Evolutionary conservation across 2,329 filamentous ascomycete genomes (phyloP).

Genomic region (Clonostachys rosea): DNA sequence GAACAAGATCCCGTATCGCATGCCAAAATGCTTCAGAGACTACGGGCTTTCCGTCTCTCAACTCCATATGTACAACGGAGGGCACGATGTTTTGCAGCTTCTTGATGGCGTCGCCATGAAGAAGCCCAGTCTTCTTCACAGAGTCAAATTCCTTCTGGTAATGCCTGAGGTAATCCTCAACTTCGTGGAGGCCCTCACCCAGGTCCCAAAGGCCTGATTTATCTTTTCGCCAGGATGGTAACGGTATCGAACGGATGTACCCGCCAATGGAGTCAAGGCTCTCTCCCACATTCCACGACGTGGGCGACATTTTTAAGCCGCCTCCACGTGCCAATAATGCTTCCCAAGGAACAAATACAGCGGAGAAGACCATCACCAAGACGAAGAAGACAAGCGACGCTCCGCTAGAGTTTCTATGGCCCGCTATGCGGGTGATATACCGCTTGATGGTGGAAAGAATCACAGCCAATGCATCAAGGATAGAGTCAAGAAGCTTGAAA

Average conservation of each 20-base stretch:
- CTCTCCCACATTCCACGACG: too few species aligned
- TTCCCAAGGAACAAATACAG: too few species aligned
- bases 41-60: slow-evolving; percentile 42
- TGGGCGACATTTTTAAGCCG: too few species aligned
- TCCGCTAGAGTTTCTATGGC: too few species aligned
- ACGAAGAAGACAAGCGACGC: too few species aligned
- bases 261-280: slow-evolving; percentile 1
- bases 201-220: slow-evolving; percentile 1
- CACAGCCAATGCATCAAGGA: too few species aligned
- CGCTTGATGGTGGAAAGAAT: too few species aligned
- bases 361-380: too few species aligned
- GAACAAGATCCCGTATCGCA: slow-evolving; percentile 53
- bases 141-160: slow-evolving; percentile 14
- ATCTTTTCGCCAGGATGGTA: slow-evolving; percentile 3
- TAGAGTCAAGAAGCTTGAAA: too few species aligned
- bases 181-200: slow-evolving; percentile 6
- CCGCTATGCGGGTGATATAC: too few species aligned
- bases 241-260: neutral
- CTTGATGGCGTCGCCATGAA: slow-evolving; percentile 30
- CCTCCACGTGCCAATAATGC: too few species aligned
- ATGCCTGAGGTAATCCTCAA: slow-evolving; percentile 14
- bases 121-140: slow-evolving; percentile 7
- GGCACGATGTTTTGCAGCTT: slow-evolving; percentile 49
- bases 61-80: slow-evolving; percentile 48
- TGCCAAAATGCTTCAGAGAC: slow-evolving; percentile 62